Conservation (phyloP, 2,329 filamentous ascomycete genomes). For the Botrytis sinoallii region DNA sequence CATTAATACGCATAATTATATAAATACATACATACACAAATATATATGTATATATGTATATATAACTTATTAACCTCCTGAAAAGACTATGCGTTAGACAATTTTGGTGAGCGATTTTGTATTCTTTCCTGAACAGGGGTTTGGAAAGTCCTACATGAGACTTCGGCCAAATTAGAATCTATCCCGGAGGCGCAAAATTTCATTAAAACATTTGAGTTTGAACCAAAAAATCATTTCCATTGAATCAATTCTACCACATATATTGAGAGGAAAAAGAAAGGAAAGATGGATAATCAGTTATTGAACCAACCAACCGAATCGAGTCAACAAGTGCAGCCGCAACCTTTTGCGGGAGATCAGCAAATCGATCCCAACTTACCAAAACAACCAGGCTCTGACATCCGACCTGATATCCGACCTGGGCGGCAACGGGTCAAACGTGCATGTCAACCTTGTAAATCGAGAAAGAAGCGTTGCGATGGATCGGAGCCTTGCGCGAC, state of each 20-base stretch:
- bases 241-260: neutral
- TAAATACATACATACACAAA: too few species aligned
- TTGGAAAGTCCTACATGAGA: neutral
- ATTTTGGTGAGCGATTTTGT: neutral
- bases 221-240: neutral
- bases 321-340: neutral
- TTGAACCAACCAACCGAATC: neutral
- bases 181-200: neutral
- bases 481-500: conserved; percentile 18
- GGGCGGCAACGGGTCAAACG: conserved; percentile 18
- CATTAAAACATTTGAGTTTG: neutral
- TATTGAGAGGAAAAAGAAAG: neutral
- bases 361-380: neutral
- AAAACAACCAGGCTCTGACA: conserved; percentile 3
- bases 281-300: neutral
- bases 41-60: neutral
- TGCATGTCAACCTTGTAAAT: conserved; percentile 20
- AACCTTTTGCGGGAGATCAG: conserved; percentile 1
- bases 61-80: neutral
- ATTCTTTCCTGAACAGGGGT: neutral
- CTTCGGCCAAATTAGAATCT: neutral
- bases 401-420: conserved; percentile 19
- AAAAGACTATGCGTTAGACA: neutral
- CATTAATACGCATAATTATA: neutral
- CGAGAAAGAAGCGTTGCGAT: conserved; percentile 20